A percentile compares a stretch with the other conserved stretches of the same genome.
Conservation (phyloP, 176 grass and related monocot species). For the Avena insularis region DNA sequence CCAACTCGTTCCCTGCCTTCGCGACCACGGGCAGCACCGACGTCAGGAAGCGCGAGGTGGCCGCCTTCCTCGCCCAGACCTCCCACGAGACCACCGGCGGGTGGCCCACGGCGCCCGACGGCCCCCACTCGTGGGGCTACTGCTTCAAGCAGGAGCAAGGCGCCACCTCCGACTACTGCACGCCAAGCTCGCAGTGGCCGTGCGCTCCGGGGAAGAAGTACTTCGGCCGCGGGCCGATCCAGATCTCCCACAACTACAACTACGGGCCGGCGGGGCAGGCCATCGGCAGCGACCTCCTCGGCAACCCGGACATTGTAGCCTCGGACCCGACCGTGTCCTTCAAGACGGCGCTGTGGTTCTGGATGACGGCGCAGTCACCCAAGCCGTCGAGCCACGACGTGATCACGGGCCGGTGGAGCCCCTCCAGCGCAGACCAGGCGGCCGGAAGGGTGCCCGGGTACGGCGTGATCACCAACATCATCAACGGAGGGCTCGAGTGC, state of each 20-base stretch:
- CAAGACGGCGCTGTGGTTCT: conserved; percentile 71
- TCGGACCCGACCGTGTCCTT: conserved; percentile 44
- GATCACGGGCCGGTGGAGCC: conserved; percentile 51
- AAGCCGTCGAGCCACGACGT: conserved; percentile 68
- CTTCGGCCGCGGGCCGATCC: conserved; percentile 65
- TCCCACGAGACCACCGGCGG: conserved; percentile 78
- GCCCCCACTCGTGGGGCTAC: conserved; percentile 53
- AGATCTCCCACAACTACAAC: conserved; percentile 70
- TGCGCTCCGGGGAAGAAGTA: conserved; percentile 54
- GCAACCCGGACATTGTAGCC: not conserved
- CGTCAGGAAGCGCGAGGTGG: conserved; percentile 48
- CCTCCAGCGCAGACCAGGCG: not conserved
- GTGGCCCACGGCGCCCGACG: conserved; percentile 43
- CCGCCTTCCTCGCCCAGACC: conserved; percentile 64
- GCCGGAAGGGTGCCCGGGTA: conserved; percentile 47
- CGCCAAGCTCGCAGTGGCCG: conserved; percentile 44
- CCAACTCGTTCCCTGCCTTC: conserved; percentile 39
- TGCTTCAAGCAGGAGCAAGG: conserved; percentile 42
- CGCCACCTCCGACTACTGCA: conserved; percentile 43
- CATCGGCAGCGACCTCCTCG: conserved; percentile 18
- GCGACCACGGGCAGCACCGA: conserved; percentile 21
- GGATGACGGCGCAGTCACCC: conserved; percentile 53
- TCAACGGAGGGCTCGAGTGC: conserved; percentile 67
- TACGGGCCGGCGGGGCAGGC: conserved; percentile 48
- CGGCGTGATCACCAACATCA: conserved; percentile 68